phyloP scores from a whole-genome alignment of 306 rosid species.

The Amphicarpaea edgeworthii region DNA sequence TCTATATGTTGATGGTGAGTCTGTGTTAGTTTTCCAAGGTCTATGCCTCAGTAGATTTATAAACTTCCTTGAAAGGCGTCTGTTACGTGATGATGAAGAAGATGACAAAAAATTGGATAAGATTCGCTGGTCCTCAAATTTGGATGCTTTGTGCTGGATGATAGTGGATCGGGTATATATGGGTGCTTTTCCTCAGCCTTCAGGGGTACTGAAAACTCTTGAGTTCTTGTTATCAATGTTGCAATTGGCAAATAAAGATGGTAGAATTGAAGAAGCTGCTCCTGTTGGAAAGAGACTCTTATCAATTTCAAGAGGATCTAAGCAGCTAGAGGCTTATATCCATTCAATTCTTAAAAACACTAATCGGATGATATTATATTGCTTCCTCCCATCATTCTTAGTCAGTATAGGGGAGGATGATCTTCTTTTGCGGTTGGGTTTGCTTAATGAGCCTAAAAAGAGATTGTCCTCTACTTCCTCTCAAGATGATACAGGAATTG shows the following conservation, averaged over 20 bases:
- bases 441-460: constrained; percentile 77
- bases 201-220: constrained; percentile 83
- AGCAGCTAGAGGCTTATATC: constrained; percentile 95
- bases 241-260: constrained; percentile 97
- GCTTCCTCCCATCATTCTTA: constrained; percentile 92
- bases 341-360: constrained; percentile 94
- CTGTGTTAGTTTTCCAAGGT: constrained; percentile 94
- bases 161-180: constrained; percentile 95
- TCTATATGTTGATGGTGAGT: constrained; percentile 75
- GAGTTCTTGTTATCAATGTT: constrained; percentile 97
- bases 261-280: constrained; percentile 95
- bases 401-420: constrained; percentile 82
- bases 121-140: constrained; percentile 91
- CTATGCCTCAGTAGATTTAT: constrained; percentile 90
- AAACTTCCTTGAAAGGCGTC: constrained; percentile 97
- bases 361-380: constrained; percentile 88
- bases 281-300: constrained; percentile 89
- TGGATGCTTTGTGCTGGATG: constrained; percentile 97
- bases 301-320: constrained; percentile 89
- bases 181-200: constrained; percentile 99
- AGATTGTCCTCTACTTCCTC: constrained; percentile 53
- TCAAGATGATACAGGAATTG: constrained; percentile 76
- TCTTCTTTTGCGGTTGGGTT: constrained; percentile 75
- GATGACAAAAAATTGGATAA: constrained; percentile 94
- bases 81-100: constrained; percentile 98